Evolutionary conservation across 495 filamentous ascomycete species (phyloP).

Genomic region (Apodospora peruviana): DNA sequence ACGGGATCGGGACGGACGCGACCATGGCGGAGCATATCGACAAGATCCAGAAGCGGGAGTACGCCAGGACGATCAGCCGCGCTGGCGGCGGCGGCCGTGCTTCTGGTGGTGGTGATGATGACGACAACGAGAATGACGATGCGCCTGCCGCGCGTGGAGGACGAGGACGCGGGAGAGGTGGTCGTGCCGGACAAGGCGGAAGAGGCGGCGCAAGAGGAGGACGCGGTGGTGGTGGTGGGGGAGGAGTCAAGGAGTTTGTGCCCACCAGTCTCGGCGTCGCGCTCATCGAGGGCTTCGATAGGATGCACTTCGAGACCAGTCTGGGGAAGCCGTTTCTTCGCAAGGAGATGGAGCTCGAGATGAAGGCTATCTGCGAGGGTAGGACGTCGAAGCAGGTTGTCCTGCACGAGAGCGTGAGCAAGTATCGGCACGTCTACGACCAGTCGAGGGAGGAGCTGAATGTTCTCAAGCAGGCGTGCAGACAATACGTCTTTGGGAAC

Average conservation of each 20-base stretch:
- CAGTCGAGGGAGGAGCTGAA: constrained; percentile 67
- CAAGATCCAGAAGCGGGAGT: constrained; percentile 85
- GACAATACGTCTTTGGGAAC: constrained; percentile 39
- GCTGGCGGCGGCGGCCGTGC: constrained; percentile 19
- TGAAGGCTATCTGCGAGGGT: constrained; percentile 95
- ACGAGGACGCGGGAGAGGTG: constrained; percentile 26
- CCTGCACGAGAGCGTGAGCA: constrained; percentile 70
- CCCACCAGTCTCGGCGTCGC: constrained; percentile 87
- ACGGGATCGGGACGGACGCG: constrained; percentile 96
- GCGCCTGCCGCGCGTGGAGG: constrained; percentile 29
- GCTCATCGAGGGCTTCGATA: constrained; percentile 87
- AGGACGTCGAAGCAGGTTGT: constrained; percentile 64
- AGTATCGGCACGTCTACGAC: constrained; percentile 80
- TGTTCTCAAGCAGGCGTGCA: constrained; percentile 61
- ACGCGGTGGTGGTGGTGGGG: constrained; percentile 36
- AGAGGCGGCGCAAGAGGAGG: constrained; percentile 37
- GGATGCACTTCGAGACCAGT: constrained; percentile 82
- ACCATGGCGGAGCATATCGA: constrained; percentile 98
- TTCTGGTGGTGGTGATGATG: constrained; percentile 27
- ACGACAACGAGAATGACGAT: constrained; percentile 21
- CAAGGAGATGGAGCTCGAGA: constrained; percentile 93
- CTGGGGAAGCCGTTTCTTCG: constrained; percentile 94
- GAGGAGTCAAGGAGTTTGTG: constrained; percentile 75
- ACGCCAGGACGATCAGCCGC: constrained; percentile 61
- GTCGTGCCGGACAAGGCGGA: constrained; percentile 37